Percentiles rank a stretch among this genome's conserved stretches.
Conservation (phyloP, 768 basidiomycete genomes). For the Albatrellus ellisii region DNA sequence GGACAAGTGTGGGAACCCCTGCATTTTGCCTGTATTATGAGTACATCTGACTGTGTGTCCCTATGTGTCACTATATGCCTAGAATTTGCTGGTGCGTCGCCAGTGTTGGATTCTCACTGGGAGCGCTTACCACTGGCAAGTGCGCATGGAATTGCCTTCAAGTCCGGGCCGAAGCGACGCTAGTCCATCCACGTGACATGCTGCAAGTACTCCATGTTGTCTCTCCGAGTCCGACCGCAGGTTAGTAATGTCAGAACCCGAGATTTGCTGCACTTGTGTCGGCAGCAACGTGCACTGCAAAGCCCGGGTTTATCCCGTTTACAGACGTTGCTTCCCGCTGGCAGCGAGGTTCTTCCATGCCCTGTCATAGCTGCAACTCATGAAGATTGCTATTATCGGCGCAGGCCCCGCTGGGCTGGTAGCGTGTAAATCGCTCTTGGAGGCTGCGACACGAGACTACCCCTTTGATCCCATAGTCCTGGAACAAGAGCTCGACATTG, state of each 20-base stretch:
- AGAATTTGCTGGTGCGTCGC: no score
- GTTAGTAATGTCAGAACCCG: background rate
- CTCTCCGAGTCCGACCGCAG: no score
- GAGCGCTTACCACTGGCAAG: no score
- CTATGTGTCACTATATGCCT: no score
- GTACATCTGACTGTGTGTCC: no score
- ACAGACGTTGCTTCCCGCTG: background rate
- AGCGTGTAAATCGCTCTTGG: slow-evolving; percentile 34
- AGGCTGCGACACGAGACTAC: slow-evolving; percentile 24
- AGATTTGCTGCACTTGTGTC: background rate
- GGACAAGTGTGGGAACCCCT: no score
- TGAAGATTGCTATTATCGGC: slow-evolving; percentile 21
- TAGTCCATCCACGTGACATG: no score
- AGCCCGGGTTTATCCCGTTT: background rate
- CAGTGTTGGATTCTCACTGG: no score
- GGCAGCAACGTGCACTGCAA: background rate
- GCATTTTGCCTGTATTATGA: no score
- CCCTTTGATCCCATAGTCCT: slow-evolving; percentile 36
- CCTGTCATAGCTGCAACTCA: background rate
- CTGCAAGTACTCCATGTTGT: no score
- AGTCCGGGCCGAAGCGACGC: no score
- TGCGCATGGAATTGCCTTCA: no score
- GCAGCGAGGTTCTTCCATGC: background rate
- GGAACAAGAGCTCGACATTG: slow-evolving; percentile 35
- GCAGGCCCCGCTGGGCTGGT: slow-evolving; percentile 39